These are phyloP conservation scores for Calcarisporium arbuscula DNA, from an alignment of 2,329 filamentous ascomycete genomes.

Conservation along the genomic window DNA sequence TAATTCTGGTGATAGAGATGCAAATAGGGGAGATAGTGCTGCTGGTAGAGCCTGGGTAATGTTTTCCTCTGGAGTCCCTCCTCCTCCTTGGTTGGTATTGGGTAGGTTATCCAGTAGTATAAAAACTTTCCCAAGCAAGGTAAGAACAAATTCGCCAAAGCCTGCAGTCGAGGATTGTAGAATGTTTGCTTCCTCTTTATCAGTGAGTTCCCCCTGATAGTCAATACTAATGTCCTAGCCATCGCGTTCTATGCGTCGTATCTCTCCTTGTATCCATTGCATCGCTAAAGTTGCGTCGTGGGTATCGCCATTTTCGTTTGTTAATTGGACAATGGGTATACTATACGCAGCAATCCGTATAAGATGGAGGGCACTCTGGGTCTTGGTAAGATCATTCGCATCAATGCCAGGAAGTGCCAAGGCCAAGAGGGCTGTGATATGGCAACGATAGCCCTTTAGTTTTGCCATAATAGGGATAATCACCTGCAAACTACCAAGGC, in stretches of 20 bases:
- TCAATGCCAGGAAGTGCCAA: constrained; percentile 91
- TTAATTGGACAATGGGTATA: constrained; percentile 79
- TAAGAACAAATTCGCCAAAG: constrained; percentile 85
- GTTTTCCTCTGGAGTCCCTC: constrained; percentile 90
- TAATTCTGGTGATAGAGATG: constrained; percentile 82
- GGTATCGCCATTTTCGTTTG: constrained; percentile 51
- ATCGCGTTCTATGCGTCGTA: constrained; percentile 86
- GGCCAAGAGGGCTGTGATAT: constrained; percentile 88
- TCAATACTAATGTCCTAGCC: constrained; percentile 79
- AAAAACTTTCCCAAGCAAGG: constrained; percentile 88
- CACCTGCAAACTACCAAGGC: constrained; percentile 84
- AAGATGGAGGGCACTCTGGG: constrained; percentile 85
- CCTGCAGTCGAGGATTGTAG: constrained; percentile 89
- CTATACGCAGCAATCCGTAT: constrained; percentile 95
- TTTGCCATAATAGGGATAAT: constrained; percentile 84
- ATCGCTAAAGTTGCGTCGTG: constrained; percentile 75
- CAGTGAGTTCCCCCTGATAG: constrained; percentile 73
- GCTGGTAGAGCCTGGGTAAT: constrained; percentile 93
- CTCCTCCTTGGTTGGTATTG: constrained; percentile 78
- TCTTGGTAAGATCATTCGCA: constrained; percentile 95
- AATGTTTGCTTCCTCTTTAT: constrained; percentile 81
- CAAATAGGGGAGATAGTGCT: constrained; percentile 82
- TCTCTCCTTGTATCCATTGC: constrained; percentile 88
- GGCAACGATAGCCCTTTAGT: constrained; percentile 92
- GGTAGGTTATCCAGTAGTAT: constrained; percentile 91